Base-by-base conservation (phyloP, 352 stramenopile genomes). In the Globisporangium mamillatum region DNA sequence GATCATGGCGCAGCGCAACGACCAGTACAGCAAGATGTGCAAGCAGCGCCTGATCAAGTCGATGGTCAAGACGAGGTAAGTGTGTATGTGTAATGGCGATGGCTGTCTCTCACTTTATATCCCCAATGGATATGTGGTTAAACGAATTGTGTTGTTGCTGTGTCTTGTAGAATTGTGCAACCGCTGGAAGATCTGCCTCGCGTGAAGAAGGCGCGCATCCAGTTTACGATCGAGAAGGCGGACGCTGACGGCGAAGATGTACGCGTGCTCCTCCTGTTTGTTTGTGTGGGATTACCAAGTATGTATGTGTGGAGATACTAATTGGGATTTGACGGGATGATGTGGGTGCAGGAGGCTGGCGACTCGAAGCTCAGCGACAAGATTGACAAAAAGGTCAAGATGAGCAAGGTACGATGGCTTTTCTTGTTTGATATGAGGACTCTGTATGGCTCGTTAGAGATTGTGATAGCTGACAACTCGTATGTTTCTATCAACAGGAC, bases 361-460 rank as follows among this genome's bases (percentile, higher is more conserved):
- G 81, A 84, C n/a, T 63, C 71, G 25, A 88, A 88, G 79, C 79
- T 88, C 38, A 66, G 78, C 36, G 86, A 91, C 64, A 89, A 81
- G 68, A 79, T 70, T 54, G 85, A 91, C 76, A 95, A 93, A 77
- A 95, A 94, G 84, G 80, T 94, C 73, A 94, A 95, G 83, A 94
- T 95, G 85, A 93, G 86, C 84, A 92, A 92, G 75, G 87, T 92
- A 75, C 46, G 61, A 16, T 25, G n/a, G 0, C 14, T 34, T 4
- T 36, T 34, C 29, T 56, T 46, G 24, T 24, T 38, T 38, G 10
- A 12, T 52, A n/a, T 12, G 6, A 8, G 18, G 18, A 22, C 44
- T 52, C 44, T 52, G 7, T 22, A 52, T 52, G 44, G 3, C 44
- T 52, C 44, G 16, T 24, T 52, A 22, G 6, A 52, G 9, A 22